Conservation (phyloP, 257 asterid species). For the Forsythia suspensa region DNA sequence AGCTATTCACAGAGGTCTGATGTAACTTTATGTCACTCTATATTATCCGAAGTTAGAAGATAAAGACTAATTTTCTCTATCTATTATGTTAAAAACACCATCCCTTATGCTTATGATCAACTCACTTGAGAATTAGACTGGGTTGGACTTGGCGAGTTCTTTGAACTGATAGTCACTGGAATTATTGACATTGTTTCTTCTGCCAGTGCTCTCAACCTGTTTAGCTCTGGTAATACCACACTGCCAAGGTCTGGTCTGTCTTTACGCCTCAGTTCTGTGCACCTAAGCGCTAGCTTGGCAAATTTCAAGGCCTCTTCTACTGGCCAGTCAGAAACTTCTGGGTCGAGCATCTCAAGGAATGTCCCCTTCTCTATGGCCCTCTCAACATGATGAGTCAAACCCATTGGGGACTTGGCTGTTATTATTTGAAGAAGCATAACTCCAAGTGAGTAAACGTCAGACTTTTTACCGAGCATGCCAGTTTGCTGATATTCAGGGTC, state of each 20-base stretch:
- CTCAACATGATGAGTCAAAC: slow-evolving; percentile 80
- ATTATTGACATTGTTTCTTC: slow-evolving; percentile 55
- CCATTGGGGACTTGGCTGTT: slow-evolving; percentile 89
- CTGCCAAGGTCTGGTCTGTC: slow-evolving; percentile 78
- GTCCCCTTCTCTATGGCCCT: slow-evolving; percentile 79
- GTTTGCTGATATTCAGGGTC: slow-evolving; percentile 95
- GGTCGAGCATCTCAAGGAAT: slow-evolving; percentile 71
- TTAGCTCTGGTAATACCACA: slow-evolving; percentile 64
- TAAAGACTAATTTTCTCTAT: background rate
- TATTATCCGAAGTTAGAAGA: too few species aligned
- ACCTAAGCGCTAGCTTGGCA: slow-evolving; percentile 72
- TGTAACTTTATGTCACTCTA: too few species aligned
- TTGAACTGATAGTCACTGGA: slow-evolving; percentile 20
- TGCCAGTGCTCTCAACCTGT: slow-evolving; percentile 60
- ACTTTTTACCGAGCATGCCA: slow-evolving; percentile 83
- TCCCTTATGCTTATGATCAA: background rate
- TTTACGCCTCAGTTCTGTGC: slow-evolving; percentile 73
- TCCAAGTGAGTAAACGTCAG: slow-evolving; percentile 80
- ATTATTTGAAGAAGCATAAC: slow-evolving; percentile 81
- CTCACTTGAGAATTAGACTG: slow-evolving; percentile 48
- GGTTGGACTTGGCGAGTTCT: slow-evolving; percentile 15
- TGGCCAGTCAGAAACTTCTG: slow-evolving; percentile 75
- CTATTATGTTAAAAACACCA: background rate
- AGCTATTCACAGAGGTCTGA: background rate
- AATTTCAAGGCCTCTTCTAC: slow-evolving; percentile 61